Percentiles rank a stretch among this genome's conserved stretches.
phyloP scores from a whole-genome alignment of 495 filamentous ascomycete species.

The Penicillium antarcticum region DNA sequence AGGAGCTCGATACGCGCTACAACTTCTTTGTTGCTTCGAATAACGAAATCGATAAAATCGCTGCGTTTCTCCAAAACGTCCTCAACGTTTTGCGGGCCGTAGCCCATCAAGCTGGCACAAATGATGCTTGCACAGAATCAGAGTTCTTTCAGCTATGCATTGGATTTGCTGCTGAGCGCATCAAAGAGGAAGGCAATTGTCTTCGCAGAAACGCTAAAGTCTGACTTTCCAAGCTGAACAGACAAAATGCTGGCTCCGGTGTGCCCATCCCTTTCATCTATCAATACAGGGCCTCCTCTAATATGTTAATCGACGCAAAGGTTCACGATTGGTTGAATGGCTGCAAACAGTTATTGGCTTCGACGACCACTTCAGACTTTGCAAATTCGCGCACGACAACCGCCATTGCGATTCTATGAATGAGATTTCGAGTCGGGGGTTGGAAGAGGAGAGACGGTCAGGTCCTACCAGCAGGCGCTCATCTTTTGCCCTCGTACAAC shows the following conservation, averaged over 20 bases:
- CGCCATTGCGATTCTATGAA: not conserved
- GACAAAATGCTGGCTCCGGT: not conserved
- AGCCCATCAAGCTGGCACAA: not conserved
- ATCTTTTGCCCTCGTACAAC: not conserved
- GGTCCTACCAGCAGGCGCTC: not conserved
- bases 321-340: not conserved
- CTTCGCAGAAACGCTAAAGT: not conserved
- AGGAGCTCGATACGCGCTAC: conserved; percentile 16
- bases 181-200: not conserved
- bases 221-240: not conserved
- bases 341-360: not conserved
- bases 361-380: not conserved
- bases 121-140: not conserved
- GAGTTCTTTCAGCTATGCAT: conserved; percentile 2
- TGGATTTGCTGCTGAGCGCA: not conserved
- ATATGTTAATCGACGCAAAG: not conserved
- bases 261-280: not conserved
- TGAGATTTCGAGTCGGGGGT: not conserved
- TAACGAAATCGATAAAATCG: not conserved
- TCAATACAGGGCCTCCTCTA: not conserved
- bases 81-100: conserved; percentile 4
- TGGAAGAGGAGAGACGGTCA: not conserved
- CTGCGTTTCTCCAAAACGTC: conserved; percentile 14
- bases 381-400: not conserved
- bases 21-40: conserved; percentile 33